Evolutionary conservation across 495 filamentous ascomycete species (phyloP).

Genomic region (Neurospora cerealis): DNA sequence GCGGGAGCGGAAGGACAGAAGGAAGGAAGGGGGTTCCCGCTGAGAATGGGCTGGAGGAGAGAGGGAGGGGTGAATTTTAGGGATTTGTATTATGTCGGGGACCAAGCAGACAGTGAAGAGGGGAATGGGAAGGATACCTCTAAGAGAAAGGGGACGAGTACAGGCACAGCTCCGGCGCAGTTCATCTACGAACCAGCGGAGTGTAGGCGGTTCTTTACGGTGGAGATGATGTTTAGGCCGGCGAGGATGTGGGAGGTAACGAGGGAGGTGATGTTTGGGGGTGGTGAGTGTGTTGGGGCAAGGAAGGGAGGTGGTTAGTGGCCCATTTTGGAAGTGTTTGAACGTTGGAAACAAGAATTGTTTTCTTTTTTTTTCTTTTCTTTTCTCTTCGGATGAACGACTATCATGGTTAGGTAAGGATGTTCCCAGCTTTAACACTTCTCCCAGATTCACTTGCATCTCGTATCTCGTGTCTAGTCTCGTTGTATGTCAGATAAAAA

Average conservation of each 20-base stretch:
- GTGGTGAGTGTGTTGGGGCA: slow-evolving; percentile 6
- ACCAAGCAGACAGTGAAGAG: not conserved
- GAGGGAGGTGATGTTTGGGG: not conserved
- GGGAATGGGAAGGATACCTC: too few species aligned
- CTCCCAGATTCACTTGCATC: too few species aligned
- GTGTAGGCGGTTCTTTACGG: not conserved
- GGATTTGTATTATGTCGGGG: not conserved
- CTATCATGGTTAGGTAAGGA: too few species aligned
- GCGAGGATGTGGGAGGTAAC: not conserved
- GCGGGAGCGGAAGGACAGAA: too few species aligned
- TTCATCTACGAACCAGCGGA: not conserved
- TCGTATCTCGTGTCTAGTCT: too few species aligned
- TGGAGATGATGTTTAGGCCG: not conserved
- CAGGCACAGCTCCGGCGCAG: not conserved
- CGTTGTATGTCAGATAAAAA: too few species aligned
- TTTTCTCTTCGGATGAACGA: too few species aligned
- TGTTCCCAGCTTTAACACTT: too few species aligned
- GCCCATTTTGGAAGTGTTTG: too few species aligned
- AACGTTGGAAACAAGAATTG: too few species aligned
- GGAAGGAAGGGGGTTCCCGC: not conserved
- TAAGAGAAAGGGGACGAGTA: not conserved
- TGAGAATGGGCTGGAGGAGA: not conserved
- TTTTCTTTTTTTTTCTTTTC: too few species aligned
- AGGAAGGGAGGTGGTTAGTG: too few species aligned
- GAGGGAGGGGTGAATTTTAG: not conserved